phyloP scores from a whole-genome alignment of 148 eudicot genomes.

The Nepenthes mirabilis region DNA sequence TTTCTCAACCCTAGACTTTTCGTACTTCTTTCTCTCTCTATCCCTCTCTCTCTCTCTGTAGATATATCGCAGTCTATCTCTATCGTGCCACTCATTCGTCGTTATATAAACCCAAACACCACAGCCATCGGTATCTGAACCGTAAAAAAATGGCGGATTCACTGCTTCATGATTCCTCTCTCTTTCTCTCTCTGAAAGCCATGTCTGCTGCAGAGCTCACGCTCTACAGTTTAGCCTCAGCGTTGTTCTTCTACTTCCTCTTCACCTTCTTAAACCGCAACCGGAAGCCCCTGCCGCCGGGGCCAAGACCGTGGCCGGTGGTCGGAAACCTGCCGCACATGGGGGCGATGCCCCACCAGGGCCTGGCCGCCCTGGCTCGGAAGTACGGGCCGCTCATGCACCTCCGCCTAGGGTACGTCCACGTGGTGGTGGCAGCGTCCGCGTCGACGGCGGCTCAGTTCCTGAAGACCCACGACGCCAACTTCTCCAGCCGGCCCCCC shows the following conservation, averaged over 20 bases:
- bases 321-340: conserved; percentile 82
- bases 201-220: neutral
- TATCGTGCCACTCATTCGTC: too few species aligned
- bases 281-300: conserved; percentile 53
- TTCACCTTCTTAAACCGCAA: conserved; percentile 5
- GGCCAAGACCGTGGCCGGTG: conserved; percentile 82
- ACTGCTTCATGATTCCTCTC: too few species aligned
- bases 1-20: too few species aligned
- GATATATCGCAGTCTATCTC: too few species aligned
- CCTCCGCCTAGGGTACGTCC: conserved; percentile 53
- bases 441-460: conserved; percentile 68
- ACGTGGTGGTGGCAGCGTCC: conserved; percentile 84
- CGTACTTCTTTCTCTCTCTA: too few species aligned
- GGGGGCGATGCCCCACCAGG: conserved; percentile 72
- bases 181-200: too few species aligned
- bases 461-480: conserved; percentile 55
- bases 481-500: conserved; percentile 77
- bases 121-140: too few species aligned
- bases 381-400: conserved; percentile 68
- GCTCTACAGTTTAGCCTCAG: conserved; percentile 5
- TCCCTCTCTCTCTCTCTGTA: too few species aligned
- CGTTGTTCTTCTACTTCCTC: conserved; percentile 18
- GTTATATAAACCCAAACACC: too few species aligned
- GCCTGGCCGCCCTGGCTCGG: conserved; percentile 46
- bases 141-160: too few species aligned